Evolutionary conservation across 176 grass and related monocot species (phyloP).

Genomic region (Calamus simplicifolius): DNA sequence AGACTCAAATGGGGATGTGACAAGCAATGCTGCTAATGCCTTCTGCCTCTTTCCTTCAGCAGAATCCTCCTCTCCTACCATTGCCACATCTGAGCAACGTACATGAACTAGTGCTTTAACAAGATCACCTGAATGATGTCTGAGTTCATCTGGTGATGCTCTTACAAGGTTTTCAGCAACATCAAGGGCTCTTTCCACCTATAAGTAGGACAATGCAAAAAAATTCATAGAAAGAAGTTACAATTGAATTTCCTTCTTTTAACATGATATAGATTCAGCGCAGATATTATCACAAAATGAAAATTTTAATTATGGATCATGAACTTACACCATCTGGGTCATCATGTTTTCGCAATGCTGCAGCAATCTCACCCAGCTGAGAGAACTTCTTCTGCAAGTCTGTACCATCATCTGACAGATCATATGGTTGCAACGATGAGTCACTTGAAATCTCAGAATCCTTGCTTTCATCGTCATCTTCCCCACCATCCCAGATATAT

Average conservation of each 20-base stretch:
- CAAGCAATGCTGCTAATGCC: slow-evolving; percentile 72
- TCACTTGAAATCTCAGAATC: slow-evolving; percentile 58
- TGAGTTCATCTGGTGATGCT: slow-evolving; percentile 75
- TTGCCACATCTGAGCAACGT: slow-evolving; percentile 67
- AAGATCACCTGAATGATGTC: slow-evolving; percentile 67
- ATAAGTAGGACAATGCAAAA: slow-evolving; percentile 21
- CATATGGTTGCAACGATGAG: slow-evolving; percentile 84
- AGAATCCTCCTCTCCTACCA: slow-evolving; percentile 92
- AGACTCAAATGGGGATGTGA: slow-evolving; percentile 76
- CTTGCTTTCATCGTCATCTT: slow-evolving; percentile 26
- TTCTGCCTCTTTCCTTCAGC: slow-evolving; percentile 87
- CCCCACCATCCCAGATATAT: slow-evolving; percentile 29
- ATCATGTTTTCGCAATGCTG: slow-evolving; percentile 79
- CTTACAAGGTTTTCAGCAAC: slow-evolving; percentile 75
- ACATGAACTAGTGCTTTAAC: slow-evolving; percentile 77
- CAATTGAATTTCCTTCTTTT: too few relatives aligned
- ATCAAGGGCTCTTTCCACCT: slow-evolving; percentile 87
- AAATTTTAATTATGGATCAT: not conserved
- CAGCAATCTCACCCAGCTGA: slow-evolving; percentile 59
- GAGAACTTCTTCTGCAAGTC: slow-evolving; percentile 71
- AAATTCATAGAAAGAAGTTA: not conserved
- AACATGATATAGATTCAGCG: not conserved
- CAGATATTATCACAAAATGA: too few relatives aligned
- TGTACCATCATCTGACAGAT: slow-evolving; percentile 75
- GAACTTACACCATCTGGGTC: slow-evolving; percentile 88